phyloP scores from a whole-genome alignment of 2,329 filamentous ascomycete genomes.

The Alternaria sp. region DNA sequence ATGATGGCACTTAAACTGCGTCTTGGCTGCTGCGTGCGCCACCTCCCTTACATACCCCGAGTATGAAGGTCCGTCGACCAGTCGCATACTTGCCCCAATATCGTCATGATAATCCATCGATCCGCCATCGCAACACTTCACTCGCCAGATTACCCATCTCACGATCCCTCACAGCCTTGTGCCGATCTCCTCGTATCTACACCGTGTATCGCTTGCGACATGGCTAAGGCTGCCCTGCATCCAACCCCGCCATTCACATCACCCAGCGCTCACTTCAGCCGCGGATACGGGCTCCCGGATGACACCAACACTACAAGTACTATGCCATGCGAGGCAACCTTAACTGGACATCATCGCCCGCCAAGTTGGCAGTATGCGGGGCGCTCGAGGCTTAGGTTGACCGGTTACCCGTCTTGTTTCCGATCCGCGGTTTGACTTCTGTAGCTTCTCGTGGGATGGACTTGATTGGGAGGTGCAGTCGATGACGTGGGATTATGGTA shows the following conservation, averaged over 20 bases:
- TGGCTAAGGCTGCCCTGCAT: conserved; percentile 12
- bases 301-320: conserved; percentile 4
- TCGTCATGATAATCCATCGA: not conserved
- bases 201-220: not conserved
- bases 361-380: conserved; percentile 3
- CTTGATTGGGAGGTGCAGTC: conserved; percentile 12
- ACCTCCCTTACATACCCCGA: not conserved
- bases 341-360: conserved; percentile 16
- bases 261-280: not conserved
- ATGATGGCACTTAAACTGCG: not conserved
- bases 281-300: conserved; percentile 3
- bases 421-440: not conserved
- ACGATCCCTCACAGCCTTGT: conserved; percentile 6
- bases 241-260: conserved; percentile 5
- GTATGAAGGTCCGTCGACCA: not conserved
- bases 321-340: conserved; percentile 11
- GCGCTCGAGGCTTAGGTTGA: conserved; percentile 12
- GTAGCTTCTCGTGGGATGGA: not conserved
- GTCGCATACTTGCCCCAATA: not conserved
- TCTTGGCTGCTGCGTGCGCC: not conserved
- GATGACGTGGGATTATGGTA: conserved; percentile 12
- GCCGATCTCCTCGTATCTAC: conserved; percentile 5
- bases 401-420: conserved; percentile 11
- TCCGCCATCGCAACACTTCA: not conserved
- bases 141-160: not conserved